phyloP scores from a whole-genome alignment of 768 basidiomycete genomes.

The Tricholoma terreum region DNA sequence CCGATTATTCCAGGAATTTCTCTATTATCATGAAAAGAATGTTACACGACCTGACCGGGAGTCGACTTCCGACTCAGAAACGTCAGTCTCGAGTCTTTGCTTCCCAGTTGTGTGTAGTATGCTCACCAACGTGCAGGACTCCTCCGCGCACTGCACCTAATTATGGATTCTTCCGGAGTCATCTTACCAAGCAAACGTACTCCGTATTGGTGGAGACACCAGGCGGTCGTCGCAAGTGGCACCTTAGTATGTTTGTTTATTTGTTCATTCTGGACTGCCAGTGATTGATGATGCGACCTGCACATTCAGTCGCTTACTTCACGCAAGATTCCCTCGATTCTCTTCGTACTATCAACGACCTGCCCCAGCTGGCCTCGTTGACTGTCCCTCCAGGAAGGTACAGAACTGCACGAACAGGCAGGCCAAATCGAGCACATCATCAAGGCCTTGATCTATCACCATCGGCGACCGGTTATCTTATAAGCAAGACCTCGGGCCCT shows the following conservation, averaged over 20 bases:
- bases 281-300: slow-evolving; percentile 5
- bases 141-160: slow-evolving; percentile 17
- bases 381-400: slow-evolving; percentile 60
- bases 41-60: slow-evolving; percentile 46
- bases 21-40: slow-evolving; percentile 71
- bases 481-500: background rate
- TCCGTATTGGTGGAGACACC: slow-evolving; percentile 71
- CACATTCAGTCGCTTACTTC: slow-evolving; percentile 66
- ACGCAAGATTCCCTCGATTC: slow-evolving; percentile 58
- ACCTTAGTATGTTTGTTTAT: slow-evolving; percentile 54
- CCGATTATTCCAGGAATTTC: slow-evolving; percentile 54
- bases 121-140: slow-evolving; percentile 16
- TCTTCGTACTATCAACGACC: slow-evolving; percentile 58
- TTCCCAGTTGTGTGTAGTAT: slow-evolving; percentile 1
- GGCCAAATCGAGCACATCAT: slow-evolving; percentile 22
- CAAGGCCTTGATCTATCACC: slow-evolving; percentile 9
- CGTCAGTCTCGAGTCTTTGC: slow-evolving; percentile 33
- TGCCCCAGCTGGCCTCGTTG: slow-evolving; percentile 50
- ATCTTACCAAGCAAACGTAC: slow-evolving; percentile 77
- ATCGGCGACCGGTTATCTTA: background rate
- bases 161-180: slow-evolving; percentile 35
- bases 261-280: background rate
- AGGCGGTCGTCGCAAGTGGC: slow-evolving; percentile 74
- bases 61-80: slow-evolving; percentile 47
- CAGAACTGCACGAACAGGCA: slow-evolving; percentile 58